Evolutionary conservation across 345 rosid species (phyloP), one percentile per base, ranked within the genome.

Genomic region (Eucalyptus paniculata): DNA sequence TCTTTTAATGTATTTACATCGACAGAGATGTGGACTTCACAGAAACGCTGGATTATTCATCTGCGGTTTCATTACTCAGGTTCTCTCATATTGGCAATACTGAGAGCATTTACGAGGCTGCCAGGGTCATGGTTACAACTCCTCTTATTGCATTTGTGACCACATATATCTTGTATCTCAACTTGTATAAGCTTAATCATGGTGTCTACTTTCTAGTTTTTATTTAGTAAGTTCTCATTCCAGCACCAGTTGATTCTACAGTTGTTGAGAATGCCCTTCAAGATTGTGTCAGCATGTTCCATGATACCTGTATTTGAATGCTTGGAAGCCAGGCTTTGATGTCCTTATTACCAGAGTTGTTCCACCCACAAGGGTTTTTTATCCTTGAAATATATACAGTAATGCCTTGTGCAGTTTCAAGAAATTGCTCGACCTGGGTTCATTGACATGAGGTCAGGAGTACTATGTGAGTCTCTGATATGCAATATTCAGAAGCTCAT

Each of bases 101-200:
- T 94, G 42, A 90, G 99, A 92, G 93, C 96, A 60, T 96, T 95
- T 90, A 96, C 86, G 95, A 96, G 89, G 96, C 99, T 89, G 92
- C 97, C 50, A 94, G 94, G 93, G 92, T 97, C 92, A 96, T 97
- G 99, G 93, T 96, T 89, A 92, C 96, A 87, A 95, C 97, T 88
- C 98, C 99, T 53, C 67, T 96, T 87, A 86, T 96, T 80, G 98
- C 97, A 15, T 95, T 97, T 90, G 93, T 94, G 88, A 93, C 95
- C 50, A 96, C 97, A 42, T 98, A 96, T 91, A 96, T 97, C 88
- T 90, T 96, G 92, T 95, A 94, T 90, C 95, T 97, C 88, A 96
- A 96, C 90, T 94, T 94, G 88, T 96, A 93, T 90, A 93, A 92
- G 87, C 95, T 96, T 67, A 98, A 96, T 87, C 92, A 94, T 50